Base-by-base conservation (phyloP, 2,329 filamentous ascomycete genomes). In the Capronia americana region DNA sequence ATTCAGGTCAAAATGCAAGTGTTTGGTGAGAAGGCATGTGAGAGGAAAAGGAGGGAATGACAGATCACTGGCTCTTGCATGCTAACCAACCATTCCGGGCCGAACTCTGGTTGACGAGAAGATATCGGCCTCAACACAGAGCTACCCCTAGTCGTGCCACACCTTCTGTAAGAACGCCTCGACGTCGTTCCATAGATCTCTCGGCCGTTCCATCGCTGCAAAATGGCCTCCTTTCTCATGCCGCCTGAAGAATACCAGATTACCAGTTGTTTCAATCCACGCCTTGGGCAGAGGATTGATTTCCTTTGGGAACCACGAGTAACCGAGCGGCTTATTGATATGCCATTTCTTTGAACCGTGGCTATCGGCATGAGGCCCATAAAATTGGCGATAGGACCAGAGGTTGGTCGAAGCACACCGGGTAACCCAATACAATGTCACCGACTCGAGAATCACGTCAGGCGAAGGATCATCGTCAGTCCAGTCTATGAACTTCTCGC, bases 201-300 rank as follows among this genome's bases (percentile, higher is more conserved):
- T 71, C 0, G 79, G 79, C 23, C 80, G 77, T 38, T 83, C 80
- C 11, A 79, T 73, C 0, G 78, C 75, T 1, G 85, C 83, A 70
- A 86, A 86, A 75, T 86, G 85, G 0, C 85, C 85, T 14, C 85
- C 85, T 71, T 64, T 30, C 2, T 61, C 61, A 58, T 71, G 69
- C 24, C 58, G 24, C 26, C 34, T 50, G 50, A 53, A 70, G 38
- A 46, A 71, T 8, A 68, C 63, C 63, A 71, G 41, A 30, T 70
- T 65, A 5, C 69, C 68, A 5, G 63, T 69, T 17, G 51, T 67
- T n/a, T 44, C 69, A 12, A 57, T 66, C 69, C 68, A 71, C 14
- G 32, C 50, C 73, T 73, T 75, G 0, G 83, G 82, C 0, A 80
- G 57, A 0, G 78, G 75, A 2, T 75, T 67, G 14, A 84, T 68